Evolutionary conservation across 2,329 filamentous ascomycete genomes (phyloP).

Genomic region (Penicillium frequentans): DNA sequence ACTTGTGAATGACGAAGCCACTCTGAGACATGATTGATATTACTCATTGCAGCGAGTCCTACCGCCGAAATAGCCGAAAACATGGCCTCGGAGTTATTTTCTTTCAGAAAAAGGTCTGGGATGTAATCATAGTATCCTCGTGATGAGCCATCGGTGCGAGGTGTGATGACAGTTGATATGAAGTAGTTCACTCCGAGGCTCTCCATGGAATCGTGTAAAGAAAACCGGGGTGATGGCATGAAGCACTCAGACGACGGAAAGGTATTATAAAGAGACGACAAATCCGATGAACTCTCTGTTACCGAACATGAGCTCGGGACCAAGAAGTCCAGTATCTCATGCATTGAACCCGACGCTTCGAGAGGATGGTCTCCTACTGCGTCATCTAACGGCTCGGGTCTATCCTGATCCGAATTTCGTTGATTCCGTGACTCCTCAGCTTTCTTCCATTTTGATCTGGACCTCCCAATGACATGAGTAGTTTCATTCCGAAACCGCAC

Average conservation of each 20-base stretch:
- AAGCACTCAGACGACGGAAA: background rate
- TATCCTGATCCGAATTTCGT: background rate
- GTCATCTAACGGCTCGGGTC: background rate
- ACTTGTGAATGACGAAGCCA: background rate
- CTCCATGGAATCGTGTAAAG: background rate
- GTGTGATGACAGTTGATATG: background rate
- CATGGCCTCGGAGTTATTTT: background rate
- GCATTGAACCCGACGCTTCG: background rate
- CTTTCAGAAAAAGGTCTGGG: background rate
- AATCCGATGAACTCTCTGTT: background rate
- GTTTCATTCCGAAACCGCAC: background rate
- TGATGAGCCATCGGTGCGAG: background rate
- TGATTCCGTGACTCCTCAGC: background rate
- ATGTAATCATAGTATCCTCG: background rate
- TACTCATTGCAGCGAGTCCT: background rate
- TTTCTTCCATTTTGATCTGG: background rate
- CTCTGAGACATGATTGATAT: background rate
- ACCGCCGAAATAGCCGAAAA: background rate
- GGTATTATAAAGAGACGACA: background rate
- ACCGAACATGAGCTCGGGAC: background rate
- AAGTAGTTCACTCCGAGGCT: background rate
- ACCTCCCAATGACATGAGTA: background rate
- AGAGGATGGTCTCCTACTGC: background rate
- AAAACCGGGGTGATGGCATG: background rate
- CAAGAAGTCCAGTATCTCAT: background rate